These are phyloP conservation scores for Orbilia brochopaga DNA, from an alignment of 2,329 filamentous ascomycete species.

Conservation along the genomic window DNA sequence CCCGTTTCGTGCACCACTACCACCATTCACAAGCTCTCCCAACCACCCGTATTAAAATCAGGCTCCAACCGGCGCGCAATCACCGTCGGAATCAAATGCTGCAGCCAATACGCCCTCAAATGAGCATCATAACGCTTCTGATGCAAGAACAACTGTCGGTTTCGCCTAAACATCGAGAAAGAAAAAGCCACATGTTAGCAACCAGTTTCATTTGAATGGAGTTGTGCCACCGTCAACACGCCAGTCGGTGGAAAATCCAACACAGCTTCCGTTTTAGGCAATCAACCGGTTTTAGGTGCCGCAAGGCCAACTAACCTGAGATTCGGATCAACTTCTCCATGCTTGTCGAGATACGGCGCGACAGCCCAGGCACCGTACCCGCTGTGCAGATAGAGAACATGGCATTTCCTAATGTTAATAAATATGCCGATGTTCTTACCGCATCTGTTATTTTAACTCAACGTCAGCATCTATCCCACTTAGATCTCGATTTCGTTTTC, in stretches of 20 bases:
- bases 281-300: no score
- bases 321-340: constrained; percentile 93
- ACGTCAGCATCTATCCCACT: background rate
- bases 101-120: constrained; percentile 82
- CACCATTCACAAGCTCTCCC: constrained; percentile 74
- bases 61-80: constrained; percentile 90
- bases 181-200: constrained; percentile 12
- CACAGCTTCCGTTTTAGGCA: background rate
- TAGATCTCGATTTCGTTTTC: background rate
- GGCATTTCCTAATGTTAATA: constrained; percentile 96
- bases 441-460: constrained; percentile 65
- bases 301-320: constrained; percentile 61
- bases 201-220: background rate
- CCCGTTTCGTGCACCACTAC: background rate
- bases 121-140: constrained; percentile 92
- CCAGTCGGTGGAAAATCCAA: constrained; percentile 21
- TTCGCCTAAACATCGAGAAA: constrained; percentile 63
- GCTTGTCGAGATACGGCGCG: constrained; percentile 92
- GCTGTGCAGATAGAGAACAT: constrained; percentile 83
- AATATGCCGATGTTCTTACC: constrained; percentile 90
- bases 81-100: constrained; percentile 83
- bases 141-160: constrained; percentile 87
- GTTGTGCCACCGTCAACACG: constrained; percentile 9
- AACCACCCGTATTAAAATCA: constrained; percentile 95
- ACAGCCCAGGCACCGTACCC: constrained; percentile 80